These are phyloP conservation scores for Durotheca rogersii DNA, from an alignment of 495 filamentous ascomycete genomes.

Conservation along the genomic window DNA sequence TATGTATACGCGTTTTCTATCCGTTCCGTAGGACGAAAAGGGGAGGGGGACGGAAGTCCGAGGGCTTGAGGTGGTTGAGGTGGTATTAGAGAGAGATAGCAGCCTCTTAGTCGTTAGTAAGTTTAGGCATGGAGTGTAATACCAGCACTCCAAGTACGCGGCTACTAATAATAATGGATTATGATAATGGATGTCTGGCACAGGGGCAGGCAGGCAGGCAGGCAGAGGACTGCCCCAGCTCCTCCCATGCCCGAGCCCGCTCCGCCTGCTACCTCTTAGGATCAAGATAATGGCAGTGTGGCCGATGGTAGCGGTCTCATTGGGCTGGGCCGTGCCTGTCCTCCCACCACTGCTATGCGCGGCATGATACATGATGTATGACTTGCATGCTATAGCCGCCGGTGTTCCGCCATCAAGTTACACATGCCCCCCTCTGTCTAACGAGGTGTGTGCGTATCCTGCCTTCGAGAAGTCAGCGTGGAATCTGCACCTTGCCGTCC, in stretches of 20 bases:
- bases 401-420: constrained; percentile 7
- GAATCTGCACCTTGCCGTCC: too few species aligned
- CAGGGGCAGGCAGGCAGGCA: background rate
- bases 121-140: background rate
- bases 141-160: too few species aligned
- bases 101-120: background rate
- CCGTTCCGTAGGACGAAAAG: background rate
- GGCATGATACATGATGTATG: constrained; percentile 11
- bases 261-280: constrained; percentile 5
- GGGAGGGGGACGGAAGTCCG: background rate
- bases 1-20: background rate
- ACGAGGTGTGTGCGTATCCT: background rate
- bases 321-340: background rate
- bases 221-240: constrained; percentile 2
- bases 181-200: too few species aligned
- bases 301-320: constrained; percentile 4
- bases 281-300: constrained; percentile 8
- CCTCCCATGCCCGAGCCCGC: background rate
- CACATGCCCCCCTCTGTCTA: background rate
- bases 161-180: too few species aligned
- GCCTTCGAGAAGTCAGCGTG: too few species aligned
- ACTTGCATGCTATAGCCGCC: constrained; percentile 24
- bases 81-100: too few species aligned
- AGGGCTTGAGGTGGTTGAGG: background rate
- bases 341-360: background rate